Base-by-base conservation (phyloP, 2,329 filamentous ascomycete species). In the Xylaria sp. region DNA sequence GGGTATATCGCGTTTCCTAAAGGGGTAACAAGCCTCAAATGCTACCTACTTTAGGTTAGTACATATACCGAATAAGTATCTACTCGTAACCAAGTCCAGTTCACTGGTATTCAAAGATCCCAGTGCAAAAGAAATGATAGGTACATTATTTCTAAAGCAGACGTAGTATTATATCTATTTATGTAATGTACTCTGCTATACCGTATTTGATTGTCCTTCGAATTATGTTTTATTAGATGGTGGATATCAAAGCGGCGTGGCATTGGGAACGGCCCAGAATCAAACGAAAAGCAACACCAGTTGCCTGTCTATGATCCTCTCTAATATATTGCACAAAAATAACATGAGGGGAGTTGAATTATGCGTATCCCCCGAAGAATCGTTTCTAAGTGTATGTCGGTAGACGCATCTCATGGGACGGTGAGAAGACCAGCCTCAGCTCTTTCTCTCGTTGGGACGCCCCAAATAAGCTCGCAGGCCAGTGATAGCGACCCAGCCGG, bases 401-500 rank as follows among this genome's bases (percentile, higher is more conserved):
- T 13, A 6, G 20, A 4, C 18, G 12, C 54, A 25, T 64, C 48
- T 20, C 52, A 33, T 8, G 18, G 12, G 39, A 39, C 5, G n/a
- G 39, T 25, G n/a, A 13, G 62, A n/a, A 36, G 9, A 31, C 23
- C 23, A 3, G 12, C 23, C 46, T 68, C 51, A 67, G 33, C 64
- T 31, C 28, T 60, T 52, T n/a, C 31, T 54, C 46, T 65, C 31
- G 1, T 1, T 20, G 18, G 41, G 33, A 28, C 69, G 64, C 36
- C 66, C 62, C 5, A 73, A 69, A 49, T 76, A 70, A 3, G 71
- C 70, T 51, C 71, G 75, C 56, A 80, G 67, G 3, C 78, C 78
- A 28, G 76, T 70, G 15, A 80, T 74, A 12, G 74, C 76, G 15
- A 80, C 78, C 79, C 79, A 80, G 8, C 78, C 77, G 9, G 75